Percentiles rank a stretch among this genome's conserved stretches.
These are phyloP conservation scores for Hypoxylon rubiginosum DNA, from an alignment of 2,329 filamentous ascomycete species.

Conservation along the genomic window DNA sequence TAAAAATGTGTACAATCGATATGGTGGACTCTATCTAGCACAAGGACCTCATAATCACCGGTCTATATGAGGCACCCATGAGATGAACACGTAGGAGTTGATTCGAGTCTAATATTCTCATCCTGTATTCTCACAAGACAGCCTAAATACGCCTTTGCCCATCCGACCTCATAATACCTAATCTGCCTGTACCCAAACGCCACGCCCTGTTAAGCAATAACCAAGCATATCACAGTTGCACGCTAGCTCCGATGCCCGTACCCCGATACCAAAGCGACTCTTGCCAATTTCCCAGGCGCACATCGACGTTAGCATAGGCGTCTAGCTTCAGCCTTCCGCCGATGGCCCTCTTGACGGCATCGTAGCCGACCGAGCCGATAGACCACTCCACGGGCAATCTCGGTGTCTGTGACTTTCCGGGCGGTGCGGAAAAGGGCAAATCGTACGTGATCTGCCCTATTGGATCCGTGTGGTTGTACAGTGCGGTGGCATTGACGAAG, in stretches of 20 bases:
- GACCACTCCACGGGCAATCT: constrained; percentile 86
- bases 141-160: constrained; percentile 20
- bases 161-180: constrained; percentile 4
- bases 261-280: constrained; percentile 80
- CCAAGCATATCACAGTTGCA: constrained; percentile 59
- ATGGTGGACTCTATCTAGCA: neutral
- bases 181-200: constrained; percentile 28
- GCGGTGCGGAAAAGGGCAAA: constrained; percentile 80
- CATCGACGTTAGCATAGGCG: constrained; percentile 79
- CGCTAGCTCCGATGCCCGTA: constrained; percentile 76
- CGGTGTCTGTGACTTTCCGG: constrained; percentile 79
- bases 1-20: too few species aligned
- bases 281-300: constrained; percentile 81
- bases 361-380: constrained; percentile 82
- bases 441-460: constrained; percentile 84
- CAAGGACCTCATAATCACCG: neutral
- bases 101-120: constrained; percentile 10
- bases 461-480: constrained; percentile 83
- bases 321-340: constrained; percentile 85
- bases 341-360: constrained; percentile 82
- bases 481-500: constrained; percentile 84
- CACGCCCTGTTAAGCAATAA: neutral
- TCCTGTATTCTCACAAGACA: constrained; percentile 15
- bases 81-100: neutral
- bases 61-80: neutral